phyloP scores from a whole-genome alignment of 2,329 filamentous ascomycete species.

The Neofusicoccum cordaticola region DNA sequence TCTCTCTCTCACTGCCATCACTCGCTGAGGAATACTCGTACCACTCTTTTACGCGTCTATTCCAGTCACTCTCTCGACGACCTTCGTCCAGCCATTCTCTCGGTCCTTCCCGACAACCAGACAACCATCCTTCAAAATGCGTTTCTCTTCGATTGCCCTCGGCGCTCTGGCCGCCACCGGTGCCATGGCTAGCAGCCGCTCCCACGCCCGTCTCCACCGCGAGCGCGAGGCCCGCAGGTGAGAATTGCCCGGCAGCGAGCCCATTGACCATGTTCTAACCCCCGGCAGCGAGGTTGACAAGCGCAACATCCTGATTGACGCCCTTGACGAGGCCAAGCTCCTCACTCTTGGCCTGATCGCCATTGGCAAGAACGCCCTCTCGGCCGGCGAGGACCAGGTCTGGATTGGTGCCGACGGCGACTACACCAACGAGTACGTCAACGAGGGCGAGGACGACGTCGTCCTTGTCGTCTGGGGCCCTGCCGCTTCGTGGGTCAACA shows the following conservation, averaged over 20 bases:
- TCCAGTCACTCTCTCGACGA: conserved; percentile 17
- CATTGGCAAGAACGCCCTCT: conserved; percentile 23
- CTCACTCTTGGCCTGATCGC: conserved; percentile 28
- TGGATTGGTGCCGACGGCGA: conserved; percentile 36
- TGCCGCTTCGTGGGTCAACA: conserved; percentile 35
- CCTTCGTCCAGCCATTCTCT: conserved; percentile 13
- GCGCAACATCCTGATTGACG: conserved; percentile 21
- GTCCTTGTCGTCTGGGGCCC: conserved; percentile 38
- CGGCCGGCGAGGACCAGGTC: conserved; percentile 27
- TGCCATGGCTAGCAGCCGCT: conserved; percentile 14
- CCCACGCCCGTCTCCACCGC: conserved; percentile 14
- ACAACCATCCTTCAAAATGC: conserved; percentile 11
- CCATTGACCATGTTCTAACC: neutral
- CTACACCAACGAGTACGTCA: conserved; percentile 37
- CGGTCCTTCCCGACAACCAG: conserved; percentile 7
- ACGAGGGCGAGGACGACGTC: conserved; percentile 30
- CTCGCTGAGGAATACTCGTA: conserved; percentile 15
- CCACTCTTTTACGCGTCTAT: conserved; percentile 18
- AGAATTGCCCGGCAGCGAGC: neutral
- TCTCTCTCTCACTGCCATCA: neutral
- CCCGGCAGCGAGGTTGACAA: neutral
- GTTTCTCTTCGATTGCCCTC: conserved; percentile 16
- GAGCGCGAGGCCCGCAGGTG: conserved; percentile 1
- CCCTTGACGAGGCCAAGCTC: conserved; percentile 22
- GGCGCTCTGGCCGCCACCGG: conserved; percentile 14